These are phyloP conservation scores for Hortaea werneckii DNA, from an alignment of 2,329 filamentous ascomycete genomes.

Conservation along the genomic window DNA sequence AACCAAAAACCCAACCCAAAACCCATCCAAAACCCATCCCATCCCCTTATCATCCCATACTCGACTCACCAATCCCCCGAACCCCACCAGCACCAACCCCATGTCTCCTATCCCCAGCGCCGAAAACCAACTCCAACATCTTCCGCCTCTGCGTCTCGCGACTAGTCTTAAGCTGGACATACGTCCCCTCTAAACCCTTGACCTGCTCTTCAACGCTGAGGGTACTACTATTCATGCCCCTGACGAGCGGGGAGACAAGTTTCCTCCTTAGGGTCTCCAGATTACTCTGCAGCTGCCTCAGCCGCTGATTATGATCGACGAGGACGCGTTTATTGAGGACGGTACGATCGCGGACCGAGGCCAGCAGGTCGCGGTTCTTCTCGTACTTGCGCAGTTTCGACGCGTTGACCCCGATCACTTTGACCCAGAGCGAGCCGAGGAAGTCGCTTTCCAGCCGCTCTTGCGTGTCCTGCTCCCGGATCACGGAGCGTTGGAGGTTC, in stretches of 20 bases:
- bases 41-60: not conserved
- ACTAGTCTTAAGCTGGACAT: conserved; percentile 64
- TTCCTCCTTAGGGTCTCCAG: conserved; percentile 76
- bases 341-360: conserved; percentile 69
- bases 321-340: conserved; percentile 80
- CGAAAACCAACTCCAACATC: conserved; percentile 26
- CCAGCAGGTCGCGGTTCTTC: conserved; percentile 72
- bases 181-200: conserved; percentile 67
- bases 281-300: conserved; percentile 75
- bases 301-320: conserved; percentile 73
- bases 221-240: conserved; percentile 56
- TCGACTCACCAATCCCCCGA: not conserved
- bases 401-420: conserved; percentile 67
- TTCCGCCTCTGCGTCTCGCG: conserved; percentile 54
- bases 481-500: conserved; percentile 74
- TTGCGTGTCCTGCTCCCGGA: conserved; percentile 71
- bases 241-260: conserved; percentile 72
- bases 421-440: conserved; percentile 75
- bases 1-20: too few species aligned
- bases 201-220: conserved; percentile 79
- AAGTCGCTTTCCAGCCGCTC: conserved; percentile 72
- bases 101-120: conserved; percentile 16
- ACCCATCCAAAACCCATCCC: too few species aligned
- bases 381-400: conserved; percentile 78
- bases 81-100: not conserved